Evolutionary conservation across 2,329 filamentous ascomycete genomes (phyloP).

Genomic region (Pseudogymnoascus sp.): DNA sequence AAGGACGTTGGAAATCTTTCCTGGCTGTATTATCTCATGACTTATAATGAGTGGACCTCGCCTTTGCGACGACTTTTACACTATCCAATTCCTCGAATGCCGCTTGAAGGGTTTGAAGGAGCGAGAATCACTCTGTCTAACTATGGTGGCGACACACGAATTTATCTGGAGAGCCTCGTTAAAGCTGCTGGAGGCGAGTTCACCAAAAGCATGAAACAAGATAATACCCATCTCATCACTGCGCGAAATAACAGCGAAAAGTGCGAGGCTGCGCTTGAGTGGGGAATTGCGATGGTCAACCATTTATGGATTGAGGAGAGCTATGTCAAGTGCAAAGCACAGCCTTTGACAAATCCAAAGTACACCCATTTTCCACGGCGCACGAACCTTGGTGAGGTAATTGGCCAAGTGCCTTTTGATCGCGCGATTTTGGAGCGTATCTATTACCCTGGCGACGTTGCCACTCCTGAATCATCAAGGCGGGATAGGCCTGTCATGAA

Average conservation of each 20-base stretch:
- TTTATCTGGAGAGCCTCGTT: slow-evolving; percentile 89
- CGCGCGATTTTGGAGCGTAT: slow-evolving; percentile 50
- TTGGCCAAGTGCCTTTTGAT: slow-evolving; percentile 81
- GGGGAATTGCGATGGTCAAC: slow-evolving; percentile 84
- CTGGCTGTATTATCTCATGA: slow-evolving; percentile 90
- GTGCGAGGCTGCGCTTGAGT: slow-evolving; percentile 83
- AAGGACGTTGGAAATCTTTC: slow-evolving; percentile 87
- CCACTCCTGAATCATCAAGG: slow-evolving; percentile 29
- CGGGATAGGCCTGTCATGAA: slow-evolving; percentile 38
- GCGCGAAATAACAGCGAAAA: slow-evolving; percentile 88
- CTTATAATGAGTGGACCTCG: slow-evolving; percentile 79
- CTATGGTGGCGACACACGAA: slow-evolving; percentile 87
- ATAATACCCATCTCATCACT: slow-evolving; percentile 93
- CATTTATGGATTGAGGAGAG: slow-evolving; percentile 97
- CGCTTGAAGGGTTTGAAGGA: slow-evolving; percentile 70
- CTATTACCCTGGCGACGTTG: slow-evolving; percentile 48
- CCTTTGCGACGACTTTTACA: slow-evolving; percentile 77
- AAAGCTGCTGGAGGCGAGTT: slow-evolving; percentile 76
- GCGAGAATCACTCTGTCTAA: slow-evolving; percentile 86
- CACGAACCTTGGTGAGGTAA: slow-evolving; percentile 87
- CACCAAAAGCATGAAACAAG: slow-evolving; percentile 89
- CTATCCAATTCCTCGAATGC: slow-evolving; percentile 72
- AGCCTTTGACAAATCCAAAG: slow-evolving; percentile 61
- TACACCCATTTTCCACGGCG: slow-evolving; percentile 82
- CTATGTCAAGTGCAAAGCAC: slow-evolving; percentile 78